A percentile compares a stretch with the other conserved stretches of the same genome.
These are phyloP conservation scores for Silybum marianum DNA, from an alignment of 129 eudicot species.

Conservation along the genomic window DNA sequence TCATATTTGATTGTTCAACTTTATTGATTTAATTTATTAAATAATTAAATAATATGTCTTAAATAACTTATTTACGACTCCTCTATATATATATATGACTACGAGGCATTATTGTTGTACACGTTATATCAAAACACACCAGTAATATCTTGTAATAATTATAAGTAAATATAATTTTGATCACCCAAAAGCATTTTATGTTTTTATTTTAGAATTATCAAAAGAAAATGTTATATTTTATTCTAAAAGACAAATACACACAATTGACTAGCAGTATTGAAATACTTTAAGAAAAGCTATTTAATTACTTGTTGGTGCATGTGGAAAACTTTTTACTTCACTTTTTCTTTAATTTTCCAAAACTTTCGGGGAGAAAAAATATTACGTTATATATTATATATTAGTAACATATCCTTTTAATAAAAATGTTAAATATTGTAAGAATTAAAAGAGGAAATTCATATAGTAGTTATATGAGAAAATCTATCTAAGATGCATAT, in stretches of 20 bases:
- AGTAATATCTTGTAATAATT: neutral
- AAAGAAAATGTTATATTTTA: neutral
- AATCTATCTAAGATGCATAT: neutral
- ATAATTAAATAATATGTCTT: no score
- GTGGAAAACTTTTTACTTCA: constrained; percentile 6
- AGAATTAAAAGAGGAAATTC: no score
- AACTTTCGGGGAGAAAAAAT: neutral
- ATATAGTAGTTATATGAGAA: no score
- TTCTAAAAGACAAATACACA: neutral
- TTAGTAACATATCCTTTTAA: no score
- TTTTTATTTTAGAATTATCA: neutral
- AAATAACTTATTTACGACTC: no score
- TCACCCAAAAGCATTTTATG: neutral
- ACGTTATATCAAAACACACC: neutral
- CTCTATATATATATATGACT: no score
- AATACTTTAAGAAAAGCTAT: constrained; percentile 10
- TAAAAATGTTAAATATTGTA: neutral
- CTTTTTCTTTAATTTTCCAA: constrained; percentile 17
- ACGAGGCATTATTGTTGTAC: no score
- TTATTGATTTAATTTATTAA: no score
- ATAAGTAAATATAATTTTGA: neutral
- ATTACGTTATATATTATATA: neutral
- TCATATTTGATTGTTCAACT: no score
- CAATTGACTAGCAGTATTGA: neutral
- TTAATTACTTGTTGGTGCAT: constrained; percentile 9